Conservation (phyloP, 176 grass and related monocot genomes). For the Phragmites australis region DNA sequence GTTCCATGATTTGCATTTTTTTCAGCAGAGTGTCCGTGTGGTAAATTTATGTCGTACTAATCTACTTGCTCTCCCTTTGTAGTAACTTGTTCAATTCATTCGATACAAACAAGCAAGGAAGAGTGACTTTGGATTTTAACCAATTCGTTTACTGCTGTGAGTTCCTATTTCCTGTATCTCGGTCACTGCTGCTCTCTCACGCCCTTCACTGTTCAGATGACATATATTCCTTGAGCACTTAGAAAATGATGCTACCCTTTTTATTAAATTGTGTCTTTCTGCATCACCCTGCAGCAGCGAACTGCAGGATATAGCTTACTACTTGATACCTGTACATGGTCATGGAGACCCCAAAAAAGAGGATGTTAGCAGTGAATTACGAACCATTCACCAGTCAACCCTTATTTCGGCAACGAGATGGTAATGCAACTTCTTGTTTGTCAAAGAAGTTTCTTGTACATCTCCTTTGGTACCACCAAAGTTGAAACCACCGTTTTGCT, state of each 20-base stretch:
- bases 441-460: not conserved
- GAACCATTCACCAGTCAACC: not conserved
- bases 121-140: constrained; percentile 86
- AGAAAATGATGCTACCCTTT: not conserved
- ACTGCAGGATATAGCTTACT: constrained; percentile 69
- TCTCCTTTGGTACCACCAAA: not conserved
- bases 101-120: constrained; percentile 74
- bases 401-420: not conserved
- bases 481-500: not conserved
- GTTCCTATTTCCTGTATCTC: constrained; percentile 32
- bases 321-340: not conserved
- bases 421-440: constrained; percentile 7
- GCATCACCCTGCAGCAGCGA: constrained; percentile 50
- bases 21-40: not conserved
- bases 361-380: not conserved
- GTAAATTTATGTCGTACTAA: not conserved
- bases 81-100: constrained; percentile 86
- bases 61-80: constrained; percentile 16
- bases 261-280: not conserved
- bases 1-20: not conserved
- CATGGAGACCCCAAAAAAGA: not conserved
- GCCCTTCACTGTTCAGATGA: not conserved
- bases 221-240: not conserved
- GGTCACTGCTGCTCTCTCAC: not conserved
- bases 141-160: constrained; percentile 88